phyloP scores from a whole-genome alignment of 352 stramenopile species.

The Globisporangium paddicum region DNA sequence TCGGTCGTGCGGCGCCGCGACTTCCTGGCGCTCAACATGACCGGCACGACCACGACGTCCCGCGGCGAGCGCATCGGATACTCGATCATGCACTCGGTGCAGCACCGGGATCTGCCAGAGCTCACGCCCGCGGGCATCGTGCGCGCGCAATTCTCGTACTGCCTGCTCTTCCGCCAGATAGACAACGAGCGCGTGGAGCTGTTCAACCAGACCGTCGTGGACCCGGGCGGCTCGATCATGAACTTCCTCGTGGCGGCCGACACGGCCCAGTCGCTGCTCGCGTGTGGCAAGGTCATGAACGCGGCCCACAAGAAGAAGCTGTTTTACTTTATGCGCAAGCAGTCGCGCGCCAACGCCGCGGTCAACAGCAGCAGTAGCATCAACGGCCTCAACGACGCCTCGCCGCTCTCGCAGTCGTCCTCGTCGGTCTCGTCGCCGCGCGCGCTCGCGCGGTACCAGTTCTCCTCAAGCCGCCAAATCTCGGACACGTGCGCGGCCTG shows the following conservation, averaged over 20 bases:
- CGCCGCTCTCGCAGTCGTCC: constrained; percentile 6
- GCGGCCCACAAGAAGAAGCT: constrained; percentile 53
- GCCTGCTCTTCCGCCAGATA: constrained; percentile 36
- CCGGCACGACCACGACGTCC: constrained; percentile 32
- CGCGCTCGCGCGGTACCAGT: background rate
- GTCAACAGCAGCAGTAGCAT: background rate
- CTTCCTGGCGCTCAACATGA: constrained; percentile 33
- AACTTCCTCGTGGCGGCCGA: constrained; percentile 37
- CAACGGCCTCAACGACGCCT: background rate
- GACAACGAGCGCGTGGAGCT: constrained; percentile 31
- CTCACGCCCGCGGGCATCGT: constrained; percentile 30
- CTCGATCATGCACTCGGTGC: constrained; percentile 44
- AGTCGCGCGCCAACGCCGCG: constrained; percentile 15
- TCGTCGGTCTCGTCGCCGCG: background rate
- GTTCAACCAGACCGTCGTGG: constrained; percentile 33
- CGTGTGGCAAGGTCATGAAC: constrained; percentile 25
- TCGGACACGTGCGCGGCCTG: constrained; percentile 31
- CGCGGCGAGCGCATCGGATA: constrained; percentile 45
- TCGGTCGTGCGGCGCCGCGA: constrained; percentile 40
- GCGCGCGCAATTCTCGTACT: constrained; percentile 36
- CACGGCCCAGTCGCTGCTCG: constrained; percentile 19
- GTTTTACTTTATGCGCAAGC: constrained; percentile 31
- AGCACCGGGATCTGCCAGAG: constrained; percentile 40
- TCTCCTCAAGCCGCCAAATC: constrained; percentile 3
- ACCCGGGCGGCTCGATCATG: constrained; percentile 28